Evolutionary conservation across 257 asterid genomes (phyloP).

Genomic region (Handroanthus guayacan): DNA sequence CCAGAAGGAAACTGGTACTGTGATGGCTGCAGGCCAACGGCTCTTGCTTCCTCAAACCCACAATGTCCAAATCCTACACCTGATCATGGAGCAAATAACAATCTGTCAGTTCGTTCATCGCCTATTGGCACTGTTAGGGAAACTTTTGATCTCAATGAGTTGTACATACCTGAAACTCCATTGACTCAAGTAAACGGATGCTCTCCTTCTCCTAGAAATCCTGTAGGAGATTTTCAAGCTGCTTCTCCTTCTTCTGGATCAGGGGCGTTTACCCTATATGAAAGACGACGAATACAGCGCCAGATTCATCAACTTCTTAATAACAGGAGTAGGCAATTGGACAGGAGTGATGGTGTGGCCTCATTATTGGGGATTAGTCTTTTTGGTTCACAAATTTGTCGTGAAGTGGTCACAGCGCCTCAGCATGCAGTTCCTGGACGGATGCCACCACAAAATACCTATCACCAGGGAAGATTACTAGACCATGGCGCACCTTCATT

Average conservation of each 20-base stretch:
- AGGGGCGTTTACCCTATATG: slow-evolving; percentile 59
- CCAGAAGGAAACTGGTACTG: slow-evolving; percentile 93
- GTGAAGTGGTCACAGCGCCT: slow-evolving; percentile 39
- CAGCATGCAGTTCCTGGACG: slow-evolving; percentile 40
- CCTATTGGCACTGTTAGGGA: slow-evolving; percentile 47
- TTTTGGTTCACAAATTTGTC: slow-evolving; percentile 54
- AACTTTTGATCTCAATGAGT: slow-evolving; percentile 65
- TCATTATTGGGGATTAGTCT: slow-evolving; percentile 45
- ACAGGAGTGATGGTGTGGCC: slow-evolving; percentile 35
- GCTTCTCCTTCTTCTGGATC: slow-evolving; percentile 51
- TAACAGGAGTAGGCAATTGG: slow-evolving; percentile 52
- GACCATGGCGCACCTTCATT: slow-evolving; percentile 30
- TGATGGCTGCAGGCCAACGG: slow-evolving; percentile 73
- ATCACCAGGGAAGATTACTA: slow-evolving; percentile 45
- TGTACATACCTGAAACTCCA: slow-evolving; percentile 65
- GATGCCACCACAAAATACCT: slow-evolving; percentile 37
- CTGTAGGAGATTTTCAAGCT: slow-evolving; percentile 51
- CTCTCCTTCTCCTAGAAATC: slow-evolving; percentile 47
- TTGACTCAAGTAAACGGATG: slow-evolving; percentile 44
- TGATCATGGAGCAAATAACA: slow-evolving; percentile 47
- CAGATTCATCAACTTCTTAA: slow-evolving; percentile 58
- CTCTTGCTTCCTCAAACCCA: slow-evolving; percentile 48
- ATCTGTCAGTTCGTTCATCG: slow-evolving; percentile 48
- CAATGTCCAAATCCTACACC: slow-evolving; percentile 46
- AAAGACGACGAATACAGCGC: slow-evolving; percentile 67